Base-by-base conservation (phyloP, 2,329 filamentous ascomycete genomes). In the Epichloe coenophiala region DNA sequence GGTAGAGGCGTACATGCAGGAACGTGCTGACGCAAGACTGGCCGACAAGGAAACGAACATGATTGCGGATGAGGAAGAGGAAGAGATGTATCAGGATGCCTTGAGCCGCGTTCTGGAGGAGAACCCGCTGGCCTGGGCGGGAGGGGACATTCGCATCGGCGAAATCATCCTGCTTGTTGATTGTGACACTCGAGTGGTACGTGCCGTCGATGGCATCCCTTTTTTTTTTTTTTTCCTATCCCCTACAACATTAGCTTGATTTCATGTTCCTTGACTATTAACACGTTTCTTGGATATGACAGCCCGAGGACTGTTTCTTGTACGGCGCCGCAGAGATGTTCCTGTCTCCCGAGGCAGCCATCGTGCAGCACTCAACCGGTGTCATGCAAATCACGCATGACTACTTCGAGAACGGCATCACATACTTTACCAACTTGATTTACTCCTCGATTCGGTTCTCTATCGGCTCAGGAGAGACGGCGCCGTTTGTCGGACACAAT, bases 401-500 rank as follows among this genome's bases (percentile, higher is more conserved):
- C 49, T 86, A 80, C 66, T 89, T 89, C 58, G 86, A 90, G 65
- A 84, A 83, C 48, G 67, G 68, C 15, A 84, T 87, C 59, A 86
- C 84, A 1, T 89, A 84, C 69, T 88, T 89, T 68, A 89, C 85
- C 41, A 82, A 88, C 60, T 74, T 89, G 48, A 80, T 89, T 58
- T 90, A 88, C 68, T 82, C 78, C 0, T 78, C 82, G 36, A 88
- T 88, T 59, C 73, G 76, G 27, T 88, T 82, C 59, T 78, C 80
- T 19, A 83, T 88, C 31, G 77, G 80, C 6, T 83, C 78, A 47
- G 85, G 85, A 4, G 85, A 89, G 49, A 77, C 84, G 6, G 81
- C 84, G 0, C 84, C 83, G 0, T 88, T 88, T 57, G 85, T 88
- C 54, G 85, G 85, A 1, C 85, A 88, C 69, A 88, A 88, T 59